Percentiles rank a stretch among this genome's conserved stretches.
phyloP scores from a whole-genome alignment of 306 rosid species.

The Mimosa bimucronata region DNA sequence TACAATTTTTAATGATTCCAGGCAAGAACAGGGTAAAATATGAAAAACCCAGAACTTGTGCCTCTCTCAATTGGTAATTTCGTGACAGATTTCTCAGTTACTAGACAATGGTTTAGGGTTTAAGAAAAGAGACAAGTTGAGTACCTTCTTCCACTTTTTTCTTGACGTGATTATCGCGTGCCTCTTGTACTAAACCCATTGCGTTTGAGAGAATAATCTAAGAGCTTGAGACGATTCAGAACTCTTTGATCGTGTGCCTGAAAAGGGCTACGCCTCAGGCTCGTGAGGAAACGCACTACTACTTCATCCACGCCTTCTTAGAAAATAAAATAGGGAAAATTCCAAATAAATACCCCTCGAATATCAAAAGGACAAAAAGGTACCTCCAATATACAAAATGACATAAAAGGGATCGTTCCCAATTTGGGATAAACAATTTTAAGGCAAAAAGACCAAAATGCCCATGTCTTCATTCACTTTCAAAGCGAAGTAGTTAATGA shows the following conservation, averaged over 20 bases:
- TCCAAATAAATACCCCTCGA: no score
- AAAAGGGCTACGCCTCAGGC: not conserved
- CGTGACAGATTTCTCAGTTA: not conserved
- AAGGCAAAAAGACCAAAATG: no score
- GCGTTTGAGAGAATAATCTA: not conserved
- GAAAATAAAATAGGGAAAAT: no score
- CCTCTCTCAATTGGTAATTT: not conserved
- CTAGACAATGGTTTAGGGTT: slow-evolving; percentile 40
- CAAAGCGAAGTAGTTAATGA: no score
- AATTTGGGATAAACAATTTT: no score
- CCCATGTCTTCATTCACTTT: no score
- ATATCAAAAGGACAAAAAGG: no score
- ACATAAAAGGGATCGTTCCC: no score
- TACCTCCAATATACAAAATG: no score
- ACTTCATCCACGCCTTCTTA: no score
- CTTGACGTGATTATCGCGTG: slow-evolving; percentile 95
- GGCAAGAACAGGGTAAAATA: not conserved
- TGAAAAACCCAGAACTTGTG: not conserved
- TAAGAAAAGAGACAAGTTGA: not conserved
- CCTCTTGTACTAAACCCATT: slow-evolving; percentile 86
- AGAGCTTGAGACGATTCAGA: not conserved
- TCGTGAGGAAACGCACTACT: not conserved
- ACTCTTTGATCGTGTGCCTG: not conserved
- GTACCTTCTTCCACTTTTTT: slow-evolving; percentile 98
- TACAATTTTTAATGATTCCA: not conserved